Evolutionary conservation across 805 yeast genomes (phyloP), one percentile per base, ranked within the genome.

Genomic region (Kodamaea restingae): DNA sequence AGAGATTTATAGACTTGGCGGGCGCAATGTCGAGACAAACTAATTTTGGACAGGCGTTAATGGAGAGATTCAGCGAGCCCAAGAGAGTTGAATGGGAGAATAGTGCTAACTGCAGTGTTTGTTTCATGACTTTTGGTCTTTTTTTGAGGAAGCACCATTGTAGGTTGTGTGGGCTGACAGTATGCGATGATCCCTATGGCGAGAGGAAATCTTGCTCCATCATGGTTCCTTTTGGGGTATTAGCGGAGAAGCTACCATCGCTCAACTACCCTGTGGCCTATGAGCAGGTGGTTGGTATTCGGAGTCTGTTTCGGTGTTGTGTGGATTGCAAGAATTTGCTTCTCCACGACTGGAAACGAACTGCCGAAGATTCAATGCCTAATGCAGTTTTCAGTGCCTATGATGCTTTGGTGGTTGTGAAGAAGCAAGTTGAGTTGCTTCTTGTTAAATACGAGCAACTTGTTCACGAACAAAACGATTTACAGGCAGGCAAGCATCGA

Each of bases 71-170:
- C 10, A 10, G 12, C 11, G 27, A 25, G 51, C 58, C 51, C 68
- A 45, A 88, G 18, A 25, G 20, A 3, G 31, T 26, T 74, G 67
- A 71, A 10, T 91, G 98, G 98, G 77, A 76, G 42, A 43, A 44
- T 3, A 71, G 72, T 0, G 49, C 63, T 0, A 61, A 67, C 39
- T 91, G 98, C 55, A 67, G 73, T 6, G 63, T 84, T 6, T 91
- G 98, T 51, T 57, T 65, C 10, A 65, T 69, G 9, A 51, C 54
- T 21, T 93, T 88, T 56, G 67, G 73, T 8, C 61, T 84, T 32
- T 55, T 78, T 0, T 49, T 75, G 17, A 65, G 97, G 36, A 86
- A 83, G 47, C 98, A 93, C 56, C 98, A 91, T 57, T 93, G 98
- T 58, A 66, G 98, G 26, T 58, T 88, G 18, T 91, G 98, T 65